phyloP scores from a whole-genome alignment of 1,139 yeast genomes.

The Geotrichum bryndzae region DNA sequence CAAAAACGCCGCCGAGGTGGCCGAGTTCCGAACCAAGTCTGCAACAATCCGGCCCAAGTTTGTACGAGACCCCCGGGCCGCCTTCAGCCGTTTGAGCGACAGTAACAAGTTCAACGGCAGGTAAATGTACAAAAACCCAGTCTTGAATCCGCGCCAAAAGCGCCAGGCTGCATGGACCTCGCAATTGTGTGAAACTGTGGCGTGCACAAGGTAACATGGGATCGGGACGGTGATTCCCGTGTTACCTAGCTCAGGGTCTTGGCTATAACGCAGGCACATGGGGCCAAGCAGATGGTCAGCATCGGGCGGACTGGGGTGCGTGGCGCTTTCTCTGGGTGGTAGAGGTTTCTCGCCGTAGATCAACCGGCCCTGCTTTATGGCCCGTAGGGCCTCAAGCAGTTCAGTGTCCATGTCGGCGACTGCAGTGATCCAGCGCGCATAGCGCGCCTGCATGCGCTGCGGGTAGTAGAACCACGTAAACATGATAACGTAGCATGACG shows the following conservation, averaged over 20 bases:
- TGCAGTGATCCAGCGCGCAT: conserved; percentile 40
- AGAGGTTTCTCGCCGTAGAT: conserved; percentile 30
- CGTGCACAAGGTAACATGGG: conserved; percentile 40
- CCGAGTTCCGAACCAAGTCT: conserved; percentile 21
- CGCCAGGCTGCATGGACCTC: conserved; percentile 38
- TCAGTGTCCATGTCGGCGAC: conserved; percentile 41
- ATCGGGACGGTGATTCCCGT: conserved; percentile 33
- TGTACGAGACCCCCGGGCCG: conserved; percentile 4
- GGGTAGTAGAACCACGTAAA: conserved; percentile 41
- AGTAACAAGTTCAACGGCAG: conserved; percentile 26
- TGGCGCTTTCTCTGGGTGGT: not conserved
- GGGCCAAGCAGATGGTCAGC: conserved; percentile 11
- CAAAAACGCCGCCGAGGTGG: conserved; percentile 39
- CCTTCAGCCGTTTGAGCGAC: conserved; percentile 15
- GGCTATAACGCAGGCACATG: conserved; percentile 31
- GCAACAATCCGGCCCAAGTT: not conserved
- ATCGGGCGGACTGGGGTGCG: not conserved
- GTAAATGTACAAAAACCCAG: conserved; percentile 32
- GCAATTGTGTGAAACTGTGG: conserved; percentile 36
- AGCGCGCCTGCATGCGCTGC: conserved; percentile 36
- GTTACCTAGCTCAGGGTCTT: conserved; percentile 31
- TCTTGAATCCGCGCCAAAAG: conserved; percentile 36
- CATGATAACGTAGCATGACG: conserved; percentile 35
- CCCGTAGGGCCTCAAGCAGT: conserved; percentile 33
- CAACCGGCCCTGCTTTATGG: conserved; percentile 30